A percentile compares a stretch with the other conserved stretches of the same genome.
Conservation (phyloP, 805 yeast species). For the Candida multigemmis region DNA sequence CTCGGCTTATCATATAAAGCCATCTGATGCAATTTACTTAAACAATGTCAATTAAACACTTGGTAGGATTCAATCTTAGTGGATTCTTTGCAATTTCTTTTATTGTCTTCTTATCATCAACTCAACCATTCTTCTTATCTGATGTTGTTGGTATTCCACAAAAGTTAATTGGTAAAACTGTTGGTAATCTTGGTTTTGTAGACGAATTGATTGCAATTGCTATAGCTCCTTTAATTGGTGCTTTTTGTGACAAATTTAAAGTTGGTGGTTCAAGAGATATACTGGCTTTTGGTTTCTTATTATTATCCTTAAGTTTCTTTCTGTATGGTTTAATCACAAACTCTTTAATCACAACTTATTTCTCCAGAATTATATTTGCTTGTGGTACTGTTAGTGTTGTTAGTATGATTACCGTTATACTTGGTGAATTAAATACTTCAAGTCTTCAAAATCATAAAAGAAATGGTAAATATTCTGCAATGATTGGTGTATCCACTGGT, state of each 20-base stretch:
- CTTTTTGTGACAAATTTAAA: constrained; percentile 46
- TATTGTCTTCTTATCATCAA: constrained; percentile 28
- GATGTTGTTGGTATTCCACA: constrained; percentile 18
- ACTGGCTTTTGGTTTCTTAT: constrained; percentile 37
- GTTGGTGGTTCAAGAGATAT: constrained; percentile 46
- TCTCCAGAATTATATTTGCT: constrained; percentile 50
- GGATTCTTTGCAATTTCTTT: constrained; percentile 30
- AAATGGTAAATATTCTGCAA: constrained; percentile 47
- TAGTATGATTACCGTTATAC: constrained; percentile 1
- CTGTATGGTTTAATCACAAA: constrained; percentile 48
- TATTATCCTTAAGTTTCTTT: constrained; percentile 37
- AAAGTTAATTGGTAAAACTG: constrained; percentile 18
- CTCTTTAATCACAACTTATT: constrained; percentile 15
- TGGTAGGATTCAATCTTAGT: constrained; percentile 23
- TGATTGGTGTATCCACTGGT: constrained; percentile 56
- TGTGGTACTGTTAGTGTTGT: constrained; percentile 24
- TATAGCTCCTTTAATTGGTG: constrained; percentile 55
- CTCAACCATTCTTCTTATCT: constrained; percentile 30
- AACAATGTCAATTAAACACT: constrained; percentile 9
- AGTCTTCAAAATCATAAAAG: constrained; percentile 5
- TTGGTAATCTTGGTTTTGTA: constrained; percentile 34
- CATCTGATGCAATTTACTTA: no score
- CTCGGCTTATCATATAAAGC: no score
- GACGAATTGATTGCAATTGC: constrained; percentile 52
- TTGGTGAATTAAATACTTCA: no score